Evolutionary conservation across 257 asterid species (phyloP).

Genomic region (Scutellaria barbata): DNA sequence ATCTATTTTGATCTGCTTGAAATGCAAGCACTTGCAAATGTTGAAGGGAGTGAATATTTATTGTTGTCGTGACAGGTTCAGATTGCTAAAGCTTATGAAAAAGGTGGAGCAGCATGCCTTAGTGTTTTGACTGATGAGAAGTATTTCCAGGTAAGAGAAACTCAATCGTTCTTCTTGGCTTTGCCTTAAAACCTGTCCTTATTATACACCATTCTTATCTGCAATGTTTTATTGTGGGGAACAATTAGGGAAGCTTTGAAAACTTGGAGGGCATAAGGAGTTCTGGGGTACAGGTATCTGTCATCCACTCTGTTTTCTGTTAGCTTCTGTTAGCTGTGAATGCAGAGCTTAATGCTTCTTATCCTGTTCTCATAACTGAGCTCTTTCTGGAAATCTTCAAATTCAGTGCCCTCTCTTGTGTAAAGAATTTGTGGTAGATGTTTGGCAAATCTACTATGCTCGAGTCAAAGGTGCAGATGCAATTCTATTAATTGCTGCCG

Average conservation of each 20-base stretch:
- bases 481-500: conserved; percentile 82
- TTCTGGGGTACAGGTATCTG: conserved; percentile 83
- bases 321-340: neutral
- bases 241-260: conserved; percentile 79
- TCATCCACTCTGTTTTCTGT: conserved; percentile 4
- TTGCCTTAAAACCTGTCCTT: neutral
- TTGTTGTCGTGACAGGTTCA: conserved; percentile 63
- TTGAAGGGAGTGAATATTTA: conserved; percentile 1
- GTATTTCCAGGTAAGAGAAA: conserved; percentile 78
- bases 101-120: conserved; percentile 99
- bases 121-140: conserved; percentile 92
- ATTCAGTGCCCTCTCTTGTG: conserved; percentile 94
- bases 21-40: neutral
- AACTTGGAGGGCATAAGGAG: conserved; percentile 76
- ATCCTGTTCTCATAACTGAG: conserved; percentile 19
- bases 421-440: conserved; percentile 89
- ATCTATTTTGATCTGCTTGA: neutral
- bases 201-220: conserved; percentile 12
- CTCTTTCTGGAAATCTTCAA: conserved; percentile 25
- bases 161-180: neutral
- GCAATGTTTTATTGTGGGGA: conserved; percentile 20
- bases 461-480: conserved; percentile 97
- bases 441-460: conserved; percentile 94
- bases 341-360: conserved; percentile 2
- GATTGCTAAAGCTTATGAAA: conserved; percentile 94